These are phyloP conservation scores for Pleurotus cornucopiae DNA, from an alignment of 768 basidiomycete genomes.

Conservation along the genomic window DNA sequence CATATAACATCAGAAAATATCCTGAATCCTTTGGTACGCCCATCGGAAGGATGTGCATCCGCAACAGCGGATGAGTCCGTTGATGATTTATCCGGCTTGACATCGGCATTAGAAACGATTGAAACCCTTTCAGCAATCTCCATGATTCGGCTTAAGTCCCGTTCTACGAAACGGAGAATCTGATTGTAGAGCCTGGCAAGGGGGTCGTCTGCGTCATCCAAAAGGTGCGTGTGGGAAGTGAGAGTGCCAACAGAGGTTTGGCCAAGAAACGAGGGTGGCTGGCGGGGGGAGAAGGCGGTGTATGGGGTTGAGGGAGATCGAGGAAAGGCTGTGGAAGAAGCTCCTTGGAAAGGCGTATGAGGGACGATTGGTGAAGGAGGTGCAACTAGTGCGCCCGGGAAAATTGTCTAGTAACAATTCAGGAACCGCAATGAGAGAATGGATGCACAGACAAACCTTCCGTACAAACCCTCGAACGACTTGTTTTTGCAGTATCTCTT, in stretches of 20 bases:
- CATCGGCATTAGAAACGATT: slow-evolving; percentile 36
- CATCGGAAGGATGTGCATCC: background rate
- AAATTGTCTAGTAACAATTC: slow-evolving; percentile 55
- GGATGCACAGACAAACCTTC: slow-evolving; percentile 44
- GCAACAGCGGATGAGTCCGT: background rate
- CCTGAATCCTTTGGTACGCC: slow-evolving; percentile 53
- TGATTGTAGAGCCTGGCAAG: slow-evolving; percentile 79
- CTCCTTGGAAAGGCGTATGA: slow-evolving; percentile 60
- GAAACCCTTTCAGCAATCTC: slow-evolving; percentile 68
- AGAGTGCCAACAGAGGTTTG: slow-evolving; percentile 18
- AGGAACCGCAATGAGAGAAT: background rate
- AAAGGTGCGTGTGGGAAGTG: slow-evolving; percentile 41
- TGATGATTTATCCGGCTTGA: slow-evolving; percentile 14
- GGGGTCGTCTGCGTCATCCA: slow-evolving; percentile 64
- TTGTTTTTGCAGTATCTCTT: slow-evolving; percentile 74
- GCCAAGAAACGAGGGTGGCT: slow-evolving; percentile 37
- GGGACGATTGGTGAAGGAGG: slow-evolving; percentile 76
- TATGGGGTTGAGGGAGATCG: slow-evolving; percentile 49
- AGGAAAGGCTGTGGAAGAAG: slow-evolving; percentile 24
- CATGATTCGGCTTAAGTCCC: slow-evolving; percentile 72
- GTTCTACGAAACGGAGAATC: slow-evolving; percentile 75
- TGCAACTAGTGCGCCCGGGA: slow-evolving; percentile 58
- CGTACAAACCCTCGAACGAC: slow-evolving; percentile 74
- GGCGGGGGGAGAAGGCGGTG: slow-evolving; percentile 49
- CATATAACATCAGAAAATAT: slow-evolving; percentile 88